Percentiles rank a stretch among this genome's conserved stretches.
These are phyloP conservation scores for Mucuna pruriens DNA, from an alignment of 306 rosid genomes.

Conservation along the genomic window DNA sequence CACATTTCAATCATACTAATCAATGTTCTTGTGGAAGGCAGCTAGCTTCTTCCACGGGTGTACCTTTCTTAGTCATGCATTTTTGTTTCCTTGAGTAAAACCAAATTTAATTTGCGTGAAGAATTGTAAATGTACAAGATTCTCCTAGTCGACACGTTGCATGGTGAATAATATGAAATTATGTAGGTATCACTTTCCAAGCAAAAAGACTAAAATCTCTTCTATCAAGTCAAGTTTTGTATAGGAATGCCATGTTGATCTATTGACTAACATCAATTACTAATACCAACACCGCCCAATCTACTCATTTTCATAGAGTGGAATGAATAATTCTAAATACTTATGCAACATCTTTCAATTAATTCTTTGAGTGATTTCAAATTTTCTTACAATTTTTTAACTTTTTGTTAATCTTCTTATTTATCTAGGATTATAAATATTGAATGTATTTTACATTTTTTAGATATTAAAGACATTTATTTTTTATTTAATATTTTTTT, in stretches of 20 bases:
- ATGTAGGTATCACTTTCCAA: background rate
- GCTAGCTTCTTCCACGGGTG: background rate
- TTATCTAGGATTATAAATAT: too few relatives aligned
- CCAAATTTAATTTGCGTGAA: background rate
- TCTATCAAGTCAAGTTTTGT: background rate
- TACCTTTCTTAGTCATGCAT: background rate
- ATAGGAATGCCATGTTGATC: background rate
- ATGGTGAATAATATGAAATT: background rate
- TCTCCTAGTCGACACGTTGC: background rate
- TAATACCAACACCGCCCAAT: background rate
- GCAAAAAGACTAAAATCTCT: background rate
- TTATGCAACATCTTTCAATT: too few relatives aligned
- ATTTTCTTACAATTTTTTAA: too few relatives aligned
- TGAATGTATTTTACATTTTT: too few relatives aligned
- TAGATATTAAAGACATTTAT: too few relatives aligned
- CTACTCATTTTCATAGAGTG: background rate
- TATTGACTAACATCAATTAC: background rate
- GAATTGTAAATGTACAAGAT: background rate
- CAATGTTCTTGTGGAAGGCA: background rate
- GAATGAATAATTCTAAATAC: too few relatives aligned
- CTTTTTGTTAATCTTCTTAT: too few relatives aligned
- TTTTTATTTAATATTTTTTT: too few relatives aligned
- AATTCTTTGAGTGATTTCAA: too few relatives aligned
- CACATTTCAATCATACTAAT: conserved; percentile 9
- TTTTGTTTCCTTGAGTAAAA: conserved; percentile 21